Evolutionary conservation across 768 basidiomycete genomes (phyloP).

Genomic region (Hypholoma fasciculare): DNA sequence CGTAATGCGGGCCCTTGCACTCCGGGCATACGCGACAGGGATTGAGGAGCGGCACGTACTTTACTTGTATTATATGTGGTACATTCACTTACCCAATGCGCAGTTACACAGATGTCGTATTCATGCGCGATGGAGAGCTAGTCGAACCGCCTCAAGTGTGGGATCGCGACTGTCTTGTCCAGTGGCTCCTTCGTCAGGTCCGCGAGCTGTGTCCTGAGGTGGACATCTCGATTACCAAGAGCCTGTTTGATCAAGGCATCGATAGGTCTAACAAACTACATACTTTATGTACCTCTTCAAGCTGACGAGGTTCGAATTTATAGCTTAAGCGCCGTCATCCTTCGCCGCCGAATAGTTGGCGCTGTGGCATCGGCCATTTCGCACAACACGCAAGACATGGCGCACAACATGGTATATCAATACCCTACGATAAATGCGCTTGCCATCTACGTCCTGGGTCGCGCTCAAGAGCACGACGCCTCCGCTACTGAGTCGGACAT

Average conservation of each 20-base stretch:
- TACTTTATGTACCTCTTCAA: neutral
- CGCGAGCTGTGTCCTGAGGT: constrained; percentile 13
- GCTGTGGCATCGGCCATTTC: neutral
- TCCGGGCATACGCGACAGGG: constrained; percentile 41
- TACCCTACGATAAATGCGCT: neutral
- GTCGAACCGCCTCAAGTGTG: constrained; percentile 14
- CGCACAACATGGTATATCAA: neutral
- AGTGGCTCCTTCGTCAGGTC: constrained; percentile 19
- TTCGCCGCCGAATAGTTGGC: neutral
- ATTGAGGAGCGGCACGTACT: constrained; percentile 42
- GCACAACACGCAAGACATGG: neutral
- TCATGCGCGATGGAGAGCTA: constrained; percentile 2
- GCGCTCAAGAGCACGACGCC: neutral
- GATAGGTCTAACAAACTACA: constrained; percentile 13
- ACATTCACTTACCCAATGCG: neutral
- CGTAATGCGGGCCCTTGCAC: constrained; percentile 41
- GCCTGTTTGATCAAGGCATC: constrained; percentile 21
- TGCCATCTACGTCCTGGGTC: neutral
- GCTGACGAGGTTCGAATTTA: neutral
- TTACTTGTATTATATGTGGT: neutral
- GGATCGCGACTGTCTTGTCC: constrained; percentile 3
- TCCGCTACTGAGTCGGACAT: neutral
- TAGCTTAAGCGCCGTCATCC: constrained; percentile 12
- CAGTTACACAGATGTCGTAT: constrained; percentile 19
- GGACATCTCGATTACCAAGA: constrained; percentile 3